Conservation (phyloP, 176 grass and related monocot species). For the Hyparrhenia diplandra region DNA sequence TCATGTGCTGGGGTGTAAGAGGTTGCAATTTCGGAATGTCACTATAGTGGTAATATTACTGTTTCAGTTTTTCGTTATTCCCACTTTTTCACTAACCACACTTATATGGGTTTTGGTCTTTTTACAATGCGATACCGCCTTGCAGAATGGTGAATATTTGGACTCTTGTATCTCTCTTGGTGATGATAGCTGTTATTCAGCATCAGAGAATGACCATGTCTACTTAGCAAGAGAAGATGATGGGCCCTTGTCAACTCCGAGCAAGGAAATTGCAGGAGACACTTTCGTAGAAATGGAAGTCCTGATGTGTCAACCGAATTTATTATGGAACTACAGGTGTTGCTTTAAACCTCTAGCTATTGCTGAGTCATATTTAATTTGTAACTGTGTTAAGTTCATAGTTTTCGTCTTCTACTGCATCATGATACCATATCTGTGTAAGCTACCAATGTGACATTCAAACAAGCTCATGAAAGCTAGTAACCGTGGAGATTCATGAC, state of each 20-base stretch:
- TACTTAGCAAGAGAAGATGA: slow-evolving; percentile 56
- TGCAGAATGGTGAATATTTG: slow-evolving; percentile 90
- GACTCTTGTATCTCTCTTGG: slow-evolving; percentile 87
- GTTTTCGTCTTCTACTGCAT: slow-evolving; percentile 1
- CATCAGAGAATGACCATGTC: slow-evolving; percentile 71
- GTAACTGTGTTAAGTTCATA: background rate
- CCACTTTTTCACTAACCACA: background rate
- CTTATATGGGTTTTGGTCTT: slow-evolving; percentile 18
- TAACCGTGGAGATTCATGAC: background rate
- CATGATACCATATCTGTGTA: background rate
- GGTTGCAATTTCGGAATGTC: slow-evolving; percentile 81
- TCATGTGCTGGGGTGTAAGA: slow-evolving; percentile 71
- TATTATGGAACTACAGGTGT: slow-evolving; percentile 85
- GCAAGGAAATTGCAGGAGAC: slow-evolving; percentile 36
- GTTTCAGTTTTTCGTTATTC: slow-evolving; percentile 29
- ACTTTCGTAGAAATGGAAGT: slow-evolving; percentile 31
- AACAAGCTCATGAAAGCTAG: background rate
- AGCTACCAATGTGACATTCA: background rate
- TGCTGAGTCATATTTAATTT: background rate
- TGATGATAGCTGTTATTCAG: slow-evolving; percentile 84
- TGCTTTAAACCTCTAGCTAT: slow-evolving; percentile 4
- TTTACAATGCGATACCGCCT: slow-evolving; percentile 23
- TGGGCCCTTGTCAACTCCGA: slow-evolving; percentile 14
- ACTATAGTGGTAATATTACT: slow-evolving; percentile 81
- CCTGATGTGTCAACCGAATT: slow-evolving; percentile 51